These are phyloP conservation scores for Podaxis rugospora DNA, from an alignment of 768 basidiomycete genomes.

Conservation along the genomic window DNA sequence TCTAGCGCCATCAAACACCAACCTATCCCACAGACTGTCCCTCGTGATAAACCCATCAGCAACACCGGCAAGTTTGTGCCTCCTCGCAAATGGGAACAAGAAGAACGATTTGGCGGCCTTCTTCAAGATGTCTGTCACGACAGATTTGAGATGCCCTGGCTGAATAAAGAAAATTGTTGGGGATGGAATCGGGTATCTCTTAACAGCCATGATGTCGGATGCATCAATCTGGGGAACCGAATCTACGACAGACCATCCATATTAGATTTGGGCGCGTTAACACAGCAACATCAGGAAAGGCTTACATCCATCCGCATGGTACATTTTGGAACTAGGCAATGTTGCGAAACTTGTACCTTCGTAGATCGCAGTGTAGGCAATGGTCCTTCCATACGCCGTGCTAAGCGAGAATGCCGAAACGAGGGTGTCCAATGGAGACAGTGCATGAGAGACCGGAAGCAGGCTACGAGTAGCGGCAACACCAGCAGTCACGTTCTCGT, in stretches of 20 bases:
- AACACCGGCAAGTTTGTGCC: conserved; percentile 72
- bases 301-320: conserved; percentile 41
- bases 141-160: conserved; percentile 53
- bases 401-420: conserved; percentile 71
- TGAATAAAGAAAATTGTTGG: conserved; percentile 79
- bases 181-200: conserved; percentile 55
- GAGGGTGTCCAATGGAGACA: conserved; percentile 73
- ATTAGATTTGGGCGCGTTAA: neutral
- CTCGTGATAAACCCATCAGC: conserved; percentile 72
- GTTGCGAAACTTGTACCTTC: conserved; percentile 75
- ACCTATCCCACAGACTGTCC: conserved; percentile 81
- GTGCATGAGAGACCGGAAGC: conserved; percentile 65
- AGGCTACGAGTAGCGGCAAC: conserved; percentile 75
- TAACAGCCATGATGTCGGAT: conserved; percentile 43
- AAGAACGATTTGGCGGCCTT: conserved; percentile 50
- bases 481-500: conserved; percentile 85
- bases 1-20: conserved; percentile 69
- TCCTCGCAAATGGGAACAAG: conserved; percentile 61
- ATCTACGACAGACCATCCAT: neutral
- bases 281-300: neutral
- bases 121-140: conserved; percentile 50
- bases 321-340: conserved; percentile 49
- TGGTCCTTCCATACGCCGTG: conserved; percentile 72
- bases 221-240: conserved; percentile 25
- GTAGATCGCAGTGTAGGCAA: conserved; percentile 76